phyloP scores from a whole-genome alignment of 306 rosid genomes.

The Abrus precatorius region DNA sequence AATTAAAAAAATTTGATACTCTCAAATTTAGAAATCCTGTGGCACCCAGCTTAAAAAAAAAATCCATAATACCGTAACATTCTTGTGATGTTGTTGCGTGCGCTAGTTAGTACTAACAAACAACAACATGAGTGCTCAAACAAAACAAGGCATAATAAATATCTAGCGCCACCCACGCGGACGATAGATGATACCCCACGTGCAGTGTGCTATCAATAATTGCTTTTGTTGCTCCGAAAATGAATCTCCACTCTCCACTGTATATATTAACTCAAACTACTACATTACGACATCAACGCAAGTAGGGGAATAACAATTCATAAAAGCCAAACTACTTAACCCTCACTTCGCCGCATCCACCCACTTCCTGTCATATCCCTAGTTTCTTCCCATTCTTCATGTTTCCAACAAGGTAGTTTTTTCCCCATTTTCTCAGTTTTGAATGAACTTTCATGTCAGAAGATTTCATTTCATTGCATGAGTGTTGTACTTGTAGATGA shows the following conservation, averaged over 20 bases:
- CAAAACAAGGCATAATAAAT: background rate
- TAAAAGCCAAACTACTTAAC: background rate
- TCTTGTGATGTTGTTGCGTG: background rate
- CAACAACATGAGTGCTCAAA: no score
- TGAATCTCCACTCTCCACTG: background rate
- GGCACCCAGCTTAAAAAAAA: no score
- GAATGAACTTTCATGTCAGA: background rate
- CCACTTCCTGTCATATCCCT: background rate
- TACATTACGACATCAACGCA: background rate
- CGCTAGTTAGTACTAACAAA: background rate
- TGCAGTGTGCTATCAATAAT: background rate
- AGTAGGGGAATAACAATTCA: background rate
- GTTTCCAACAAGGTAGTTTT: conserved; percentile 35
- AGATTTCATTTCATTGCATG: conserved; percentile 15
- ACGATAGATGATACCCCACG: background rate
- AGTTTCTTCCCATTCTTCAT: background rate
- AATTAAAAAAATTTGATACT: background rate
- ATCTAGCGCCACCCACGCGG: conserved; percentile 9
- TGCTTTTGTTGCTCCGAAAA: background rate
- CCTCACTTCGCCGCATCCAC: conserved; percentile 48
- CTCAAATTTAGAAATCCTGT: no score
- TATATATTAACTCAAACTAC: background rate
- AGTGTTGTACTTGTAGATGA: conserved; percentile 12
- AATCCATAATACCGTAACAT: no score
- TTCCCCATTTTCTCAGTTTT: conserved; percentile 6